A percentile compares a stretch with the other conserved stretches of the same genome.
These are phyloP conservation scores for Dioscorea cayenensis DNA, from an alignment of 116 monocot species.

Conservation along the genomic window DNA sequence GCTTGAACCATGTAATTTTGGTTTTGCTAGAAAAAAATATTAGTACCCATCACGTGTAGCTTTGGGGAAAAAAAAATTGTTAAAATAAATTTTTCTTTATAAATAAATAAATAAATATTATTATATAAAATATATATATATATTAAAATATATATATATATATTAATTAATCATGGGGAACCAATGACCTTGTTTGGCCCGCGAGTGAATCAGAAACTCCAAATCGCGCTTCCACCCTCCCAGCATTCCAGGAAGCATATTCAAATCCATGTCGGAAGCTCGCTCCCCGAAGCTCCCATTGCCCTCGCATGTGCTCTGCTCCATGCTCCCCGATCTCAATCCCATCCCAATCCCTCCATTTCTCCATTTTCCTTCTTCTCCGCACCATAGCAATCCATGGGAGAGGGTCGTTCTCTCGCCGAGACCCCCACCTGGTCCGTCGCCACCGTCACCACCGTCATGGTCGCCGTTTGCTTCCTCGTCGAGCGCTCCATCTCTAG, in stretches of 20 bases:
- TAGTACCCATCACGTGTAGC: no score
- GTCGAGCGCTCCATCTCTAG: conserved; percentile 75
- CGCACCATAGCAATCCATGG: conserved; percentile 11
- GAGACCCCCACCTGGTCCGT: conserved; percentile 94
- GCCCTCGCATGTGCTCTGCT: conserved; percentile 1
- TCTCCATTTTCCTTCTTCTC: no score
- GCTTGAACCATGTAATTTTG: no score
- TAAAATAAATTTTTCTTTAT: no score
- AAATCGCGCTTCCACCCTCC: background rate
- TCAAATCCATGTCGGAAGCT: background rate
- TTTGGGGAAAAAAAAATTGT: no score
- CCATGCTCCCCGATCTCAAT: background rate
- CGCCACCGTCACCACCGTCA: conserved; percentile 73
- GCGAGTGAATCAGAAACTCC: background rate
- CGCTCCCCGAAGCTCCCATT: background rate
- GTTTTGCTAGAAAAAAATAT: no score
- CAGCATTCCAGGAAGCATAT: background rate
- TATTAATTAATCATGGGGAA: no score
- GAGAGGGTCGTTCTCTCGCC: conserved; percentile 66
- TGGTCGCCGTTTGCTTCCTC: conserved; percentile 82
- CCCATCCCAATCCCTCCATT: background rate
- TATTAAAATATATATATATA: no score
- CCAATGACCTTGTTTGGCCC: no score
- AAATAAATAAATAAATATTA: no score
- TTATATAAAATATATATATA: no score